phyloP scores from a whole-genome alignment of 148 eudicot genomes.

The Vaccinium vitisidaea region DNA sequence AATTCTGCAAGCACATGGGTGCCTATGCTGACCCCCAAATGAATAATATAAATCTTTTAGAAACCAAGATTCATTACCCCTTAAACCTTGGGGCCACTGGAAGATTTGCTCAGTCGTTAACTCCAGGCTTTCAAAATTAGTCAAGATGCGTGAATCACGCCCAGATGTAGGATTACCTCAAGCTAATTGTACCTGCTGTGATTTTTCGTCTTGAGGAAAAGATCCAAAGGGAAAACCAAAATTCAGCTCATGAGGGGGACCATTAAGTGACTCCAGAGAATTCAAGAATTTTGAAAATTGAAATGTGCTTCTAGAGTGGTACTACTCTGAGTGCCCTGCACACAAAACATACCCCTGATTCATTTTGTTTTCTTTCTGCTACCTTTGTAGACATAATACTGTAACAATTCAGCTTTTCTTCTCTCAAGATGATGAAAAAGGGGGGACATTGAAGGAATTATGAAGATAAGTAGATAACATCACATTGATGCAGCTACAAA shows the following conservation, averaged over 20 bases:
- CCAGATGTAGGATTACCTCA: no score
- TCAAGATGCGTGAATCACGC: no score
- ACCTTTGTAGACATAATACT: slow-evolving; percentile 20
- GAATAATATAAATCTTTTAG: no score
- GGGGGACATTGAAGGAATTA: slow-evolving; percentile 23
- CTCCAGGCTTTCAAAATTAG: no score
- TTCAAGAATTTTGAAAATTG: neutral
- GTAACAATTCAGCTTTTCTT: slow-evolving; percentile 18
- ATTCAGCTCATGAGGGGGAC: neutral
- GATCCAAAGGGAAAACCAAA: neutral
- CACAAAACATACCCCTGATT: slow-evolving; percentile 5
- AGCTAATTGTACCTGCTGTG: no score
- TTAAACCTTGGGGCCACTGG: no score
- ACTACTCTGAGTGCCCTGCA: neutral
- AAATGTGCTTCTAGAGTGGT: neutral
- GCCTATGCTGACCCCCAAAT: neutral
- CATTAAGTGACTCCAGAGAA: neutral
- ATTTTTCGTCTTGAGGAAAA: no score
- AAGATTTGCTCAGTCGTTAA: no score
- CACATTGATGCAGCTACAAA: slow-evolving; percentile 15
- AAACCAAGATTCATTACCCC: no score
- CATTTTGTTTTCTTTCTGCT: slow-evolving; percentile 11
- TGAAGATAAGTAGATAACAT: slow-evolving; percentile 19
- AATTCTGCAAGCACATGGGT: neutral
- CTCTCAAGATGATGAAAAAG: neutral